phyloP scores from a whole-genome alignment of 495 filamentous ascomycete species.

The Massariosphaeria phaeospora region DNA sequence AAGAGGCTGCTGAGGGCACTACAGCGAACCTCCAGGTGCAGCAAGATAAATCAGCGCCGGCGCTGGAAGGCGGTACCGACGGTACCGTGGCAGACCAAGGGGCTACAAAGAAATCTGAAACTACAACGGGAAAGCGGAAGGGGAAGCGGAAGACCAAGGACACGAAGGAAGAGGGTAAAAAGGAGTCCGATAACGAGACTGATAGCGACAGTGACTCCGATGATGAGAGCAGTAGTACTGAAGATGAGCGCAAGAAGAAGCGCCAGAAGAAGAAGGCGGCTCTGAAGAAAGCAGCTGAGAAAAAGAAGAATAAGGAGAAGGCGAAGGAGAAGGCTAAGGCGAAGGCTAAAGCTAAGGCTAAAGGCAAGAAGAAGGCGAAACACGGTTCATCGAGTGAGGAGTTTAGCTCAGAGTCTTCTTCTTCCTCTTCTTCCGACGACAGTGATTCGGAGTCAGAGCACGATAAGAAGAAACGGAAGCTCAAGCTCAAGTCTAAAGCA shows the following conservation, averaged over 20 bases:
- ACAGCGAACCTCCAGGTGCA: no score
- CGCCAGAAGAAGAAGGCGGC: constrained; percentile 9
- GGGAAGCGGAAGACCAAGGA: constrained; percentile 41
- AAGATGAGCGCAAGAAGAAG: constrained; percentile 1
- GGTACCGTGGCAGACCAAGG: constrained; percentile 23
- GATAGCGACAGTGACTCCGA: constrained; percentile 1
- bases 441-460: constrained; percentile 18
- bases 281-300: constrained; percentile 17
- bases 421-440: constrained; percentile 11
- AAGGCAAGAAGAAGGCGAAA: constrained; percentile 25
- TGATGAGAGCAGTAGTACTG: background rate
- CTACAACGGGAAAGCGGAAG: constrained; percentile 36
- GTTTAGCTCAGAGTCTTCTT: constrained; percentile 5
- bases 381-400: constrained; percentile 8
- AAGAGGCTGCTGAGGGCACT: background rate
- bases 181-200: background rate
- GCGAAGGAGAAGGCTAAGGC: constrained; percentile 34
- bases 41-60: background rate
- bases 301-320: constrained; percentile 20
- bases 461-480: constrained; percentile 7
- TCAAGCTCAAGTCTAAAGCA: background rate
- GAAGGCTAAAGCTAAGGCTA: constrained; percentile 31
- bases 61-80: background rate
- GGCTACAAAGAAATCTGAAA: background rate
- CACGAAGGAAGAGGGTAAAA: constrained; percentile 20